Percentiles rank a stretch among this genome's conserved stretches.
Evolutionary conservation across 1,139 yeast genomes (phyloP).

Genomic region (Candida sp.): DNA sequence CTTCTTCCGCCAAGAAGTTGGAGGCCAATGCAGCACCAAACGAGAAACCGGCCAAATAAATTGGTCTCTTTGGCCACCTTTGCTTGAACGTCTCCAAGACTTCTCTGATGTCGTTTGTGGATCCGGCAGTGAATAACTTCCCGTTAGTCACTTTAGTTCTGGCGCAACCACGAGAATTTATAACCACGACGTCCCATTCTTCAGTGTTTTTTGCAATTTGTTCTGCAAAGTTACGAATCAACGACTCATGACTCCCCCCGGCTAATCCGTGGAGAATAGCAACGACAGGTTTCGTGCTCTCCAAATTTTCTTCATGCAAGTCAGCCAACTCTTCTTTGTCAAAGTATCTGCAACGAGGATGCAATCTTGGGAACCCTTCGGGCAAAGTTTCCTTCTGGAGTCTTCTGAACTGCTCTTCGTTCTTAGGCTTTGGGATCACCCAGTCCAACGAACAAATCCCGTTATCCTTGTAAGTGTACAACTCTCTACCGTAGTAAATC

Average conservation of each 20-base stretch:
- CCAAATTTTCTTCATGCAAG: slow-evolving; percentile 28
- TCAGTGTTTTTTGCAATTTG: slow-evolving; percentile 29
- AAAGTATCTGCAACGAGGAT: slow-evolving; percentile 79
- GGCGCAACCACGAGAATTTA: slow-evolving; percentile 89
- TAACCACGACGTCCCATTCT: slow-evolving; percentile 66
- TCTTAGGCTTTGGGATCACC: slow-evolving; percentile 56
- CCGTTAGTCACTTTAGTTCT: slow-evolving; percentile 80
- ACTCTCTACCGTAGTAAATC: slow-evolving; percentile 79
- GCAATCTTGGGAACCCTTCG: slow-evolving; percentile 74
- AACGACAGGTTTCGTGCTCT: slow-evolving; percentile 58
- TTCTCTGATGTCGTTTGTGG: slow-evolving; percentile 75
- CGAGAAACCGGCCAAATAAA: slow-evolving; percentile 82
- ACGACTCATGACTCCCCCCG: slow-evolving; percentile 92
- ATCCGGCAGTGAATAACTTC: slow-evolving; percentile 71
- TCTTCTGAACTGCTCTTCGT: slow-evolving; percentile 50
- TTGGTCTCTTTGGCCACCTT: slow-evolving; percentile 71
- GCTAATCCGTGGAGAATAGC: slow-evolving; percentile 84
- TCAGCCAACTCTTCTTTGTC: slow-evolving; percentile 40
- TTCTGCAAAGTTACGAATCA: slow-evolving; percentile 68
- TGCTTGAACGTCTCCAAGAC: slow-evolving; percentile 55
- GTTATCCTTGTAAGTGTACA: slow-evolving; percentile 60
- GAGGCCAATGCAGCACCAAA: slow-evolving; percentile 85
- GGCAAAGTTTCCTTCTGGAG: slow-evolving; percentile 60
- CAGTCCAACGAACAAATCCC: slow-evolving; percentile 83
- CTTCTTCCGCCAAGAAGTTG: slow-evolving; percentile 79